Evolutionary conservation across 495 filamentous ascomycete species (phyloP), one percentile per base, ranked within the genome.

Genomic region (Daldinia childiae): DNA sequence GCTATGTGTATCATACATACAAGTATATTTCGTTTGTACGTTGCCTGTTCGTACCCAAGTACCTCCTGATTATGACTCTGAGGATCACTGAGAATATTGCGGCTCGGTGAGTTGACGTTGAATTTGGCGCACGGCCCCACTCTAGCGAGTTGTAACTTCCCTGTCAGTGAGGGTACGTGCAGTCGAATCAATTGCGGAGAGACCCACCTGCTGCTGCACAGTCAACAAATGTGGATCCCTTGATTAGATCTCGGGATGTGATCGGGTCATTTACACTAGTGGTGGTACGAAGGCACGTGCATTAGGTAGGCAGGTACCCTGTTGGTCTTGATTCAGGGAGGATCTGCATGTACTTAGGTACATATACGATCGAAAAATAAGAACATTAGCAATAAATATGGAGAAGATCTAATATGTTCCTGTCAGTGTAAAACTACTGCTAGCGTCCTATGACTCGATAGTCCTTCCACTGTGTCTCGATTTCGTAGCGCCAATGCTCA

Each of bases 31-130:
- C 8, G 17, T 19, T 17, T 17, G 41, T 52, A 3, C 6, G 24
- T 12, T 27, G 21, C 3, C 24, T 30, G 26, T 54, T 29, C 24
- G 50, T 54, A 54, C 50, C 15, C 17, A 54, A 11, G 43, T 48
- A 48, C 8, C 8, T 24, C 12, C 11, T 36, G 34, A 36, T 36
- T 36, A 34, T 24, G 43, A 48, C 9, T 0, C 7, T 30, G 14
- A 17, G 11, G 26, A 32, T 36, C 34, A 36, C 17, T 51, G 24
- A 15, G 26, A 14, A 30, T 43, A 24, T 56, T 64, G 68, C 43
- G 68, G 68, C 68, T 70, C 68, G 32, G 32, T 41, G 7, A 39
- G 32, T 38, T 45, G 68, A 65, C 48, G 68, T 70, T 60, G 43
- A 17, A 70, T 57, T 61, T 70, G 60, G 57, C 56, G 45, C 39